These are phyloP conservation scores for Phialophora tarda DNA, from an alignment of 2,329 filamentous ascomycete genomes.

Conservation along the genomic window DNA sequence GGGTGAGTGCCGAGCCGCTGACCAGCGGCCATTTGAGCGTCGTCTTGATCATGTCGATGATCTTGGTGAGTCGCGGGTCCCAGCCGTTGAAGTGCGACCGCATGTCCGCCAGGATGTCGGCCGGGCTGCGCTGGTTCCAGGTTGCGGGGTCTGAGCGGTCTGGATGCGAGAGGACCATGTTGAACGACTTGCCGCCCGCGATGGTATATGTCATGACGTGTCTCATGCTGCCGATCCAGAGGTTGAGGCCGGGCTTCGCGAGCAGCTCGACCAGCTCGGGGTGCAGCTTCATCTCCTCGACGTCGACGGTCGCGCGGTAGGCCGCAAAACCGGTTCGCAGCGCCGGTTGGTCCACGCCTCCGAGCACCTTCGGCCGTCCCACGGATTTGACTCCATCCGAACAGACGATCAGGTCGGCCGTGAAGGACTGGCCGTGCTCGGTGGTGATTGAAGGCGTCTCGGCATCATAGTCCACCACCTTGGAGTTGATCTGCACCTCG, in stretches of 20 bases:
- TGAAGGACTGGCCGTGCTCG: constrained; percentile 41
- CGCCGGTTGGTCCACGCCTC: constrained; percentile 34
- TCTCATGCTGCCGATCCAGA: constrained; percentile 43
- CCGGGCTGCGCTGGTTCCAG: constrained; percentile 42
- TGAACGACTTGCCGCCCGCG: constrained; percentile 49
- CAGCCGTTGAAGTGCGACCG: constrained; percentile 33
- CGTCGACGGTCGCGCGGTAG: constrained; percentile 36
- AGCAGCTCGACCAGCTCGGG: constrained; percentile 31
- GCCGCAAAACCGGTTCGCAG: constrained; percentile 34
- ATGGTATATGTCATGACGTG: constrained; percentile 45
- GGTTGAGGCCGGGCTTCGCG: constrained; percentile 28
- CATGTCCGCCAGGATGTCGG: constrained; percentile 43
- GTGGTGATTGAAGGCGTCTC: constrained; percentile 41
- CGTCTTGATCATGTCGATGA: constrained; percentile 46
- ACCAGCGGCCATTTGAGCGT: constrained; percentile 46
- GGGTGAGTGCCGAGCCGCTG: constrained; percentile 39
- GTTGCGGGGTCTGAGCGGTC: constrained; percentile 46
- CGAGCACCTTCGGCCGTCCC: constrained; percentile 30
- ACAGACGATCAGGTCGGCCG: constrained; percentile 48
- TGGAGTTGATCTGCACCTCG: constrained; percentile 30
- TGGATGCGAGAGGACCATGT: constrained; percentile 54
- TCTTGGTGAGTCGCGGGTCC: constrained; percentile 44
- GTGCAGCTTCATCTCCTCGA: constrained; percentile 31
- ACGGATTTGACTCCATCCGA: constrained; percentile 46
- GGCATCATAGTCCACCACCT: constrained; percentile 40